Evolutionary conservation across 768 basidiomycete genomes (phyloP).

Genomic region (Amanita rimosa): DNA sequence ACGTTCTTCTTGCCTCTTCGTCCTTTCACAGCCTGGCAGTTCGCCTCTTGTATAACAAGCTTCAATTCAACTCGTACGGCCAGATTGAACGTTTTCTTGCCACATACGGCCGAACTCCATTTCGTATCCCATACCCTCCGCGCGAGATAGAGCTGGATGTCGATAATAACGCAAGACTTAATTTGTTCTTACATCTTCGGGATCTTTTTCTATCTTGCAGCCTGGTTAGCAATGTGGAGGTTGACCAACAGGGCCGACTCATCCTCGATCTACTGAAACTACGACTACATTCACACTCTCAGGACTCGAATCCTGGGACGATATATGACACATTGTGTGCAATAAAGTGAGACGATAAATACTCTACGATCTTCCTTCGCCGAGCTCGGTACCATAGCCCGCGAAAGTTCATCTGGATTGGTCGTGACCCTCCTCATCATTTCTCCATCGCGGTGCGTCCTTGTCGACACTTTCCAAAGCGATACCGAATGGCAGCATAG

Average conservation of each 20-base stretch:
- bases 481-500: conserved; percentile 13
- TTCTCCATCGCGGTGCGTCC: conserved; percentile 47
- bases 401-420: conserved; percentile 40
- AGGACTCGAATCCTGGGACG: conserved; percentile 12
- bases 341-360: conserved; percentile 15
- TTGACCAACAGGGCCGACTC: conserved; percentile 14
- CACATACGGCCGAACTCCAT: conserved; percentile 6
- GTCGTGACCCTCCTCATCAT: conserved; percentile 50
- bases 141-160: conserved; percentile 12
- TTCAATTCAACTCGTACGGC: conserved; percentile 11
- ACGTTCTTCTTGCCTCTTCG: conserved; percentile 11
- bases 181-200: conserved; percentile 11
- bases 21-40: conserved; percentile 10
- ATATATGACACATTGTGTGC: conserved; percentile 15
- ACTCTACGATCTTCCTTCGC: neutral
- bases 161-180: conserved; percentile 5
- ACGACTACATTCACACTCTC: conserved; percentile 16
- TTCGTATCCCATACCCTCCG: conserved; percentile 10
- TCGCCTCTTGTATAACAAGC: conserved; percentile 11
- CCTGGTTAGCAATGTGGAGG: conserved; percentile 6
- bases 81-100: conserved; percentile 13
- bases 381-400: conserved; percentile 21
- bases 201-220: conserved; percentile 10
- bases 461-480: neutral
- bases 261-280: conserved; percentile 15